Evolutionary conservation across 177 flowering plant species (phyloP), one percentile per base, ranked within the genome.

Genomic region (Vitis hybrid): DNA sequence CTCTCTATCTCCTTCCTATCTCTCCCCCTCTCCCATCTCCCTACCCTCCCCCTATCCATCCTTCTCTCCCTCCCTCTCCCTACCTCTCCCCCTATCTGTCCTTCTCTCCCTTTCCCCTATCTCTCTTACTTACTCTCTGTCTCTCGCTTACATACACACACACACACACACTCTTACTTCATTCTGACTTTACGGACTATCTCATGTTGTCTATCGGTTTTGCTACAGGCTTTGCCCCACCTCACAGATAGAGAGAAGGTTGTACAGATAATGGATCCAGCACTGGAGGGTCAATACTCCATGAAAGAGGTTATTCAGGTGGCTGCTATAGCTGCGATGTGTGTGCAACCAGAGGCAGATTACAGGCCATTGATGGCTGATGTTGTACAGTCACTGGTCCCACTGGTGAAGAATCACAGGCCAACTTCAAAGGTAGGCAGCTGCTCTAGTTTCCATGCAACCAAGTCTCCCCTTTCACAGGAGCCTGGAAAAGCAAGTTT

Each of bases 251-350:
- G 97, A 75, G 97, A 96, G 66, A 91, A 89, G 80, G 96, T 96
- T 54, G 83, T 79, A 24, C 77, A 91, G 73, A 96, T 96, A 18
- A 94, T 94, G 97, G 99, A 94, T 79, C 97, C 98, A 3, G 81
- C 90, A 24, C 24, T 96, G 76, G 97, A 89, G 63, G 95, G 97
- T 65, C 98, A 92, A 69, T 94, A 96, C 77, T 87, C 94, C 7
- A 81, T 85, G 88, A 96, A 96, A 79, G 98, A 96, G 75, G 97
- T 82, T 14, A 73, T 94, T 80, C 99, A 96, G 82, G 97, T 96
- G 55, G 98, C 99, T 19, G 99, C 99, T 53, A 94, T 96, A 59
- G 98, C 99, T 20, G 94, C 97, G 20, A 94, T 96, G 98, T 96
- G 99, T 58, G 97, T 96, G 49, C 98, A 94, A 75, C 82, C 97